Evolutionary conservation across 306 rosid species (phyloP).

Genomic region (Begonia masoniana): DNA sequence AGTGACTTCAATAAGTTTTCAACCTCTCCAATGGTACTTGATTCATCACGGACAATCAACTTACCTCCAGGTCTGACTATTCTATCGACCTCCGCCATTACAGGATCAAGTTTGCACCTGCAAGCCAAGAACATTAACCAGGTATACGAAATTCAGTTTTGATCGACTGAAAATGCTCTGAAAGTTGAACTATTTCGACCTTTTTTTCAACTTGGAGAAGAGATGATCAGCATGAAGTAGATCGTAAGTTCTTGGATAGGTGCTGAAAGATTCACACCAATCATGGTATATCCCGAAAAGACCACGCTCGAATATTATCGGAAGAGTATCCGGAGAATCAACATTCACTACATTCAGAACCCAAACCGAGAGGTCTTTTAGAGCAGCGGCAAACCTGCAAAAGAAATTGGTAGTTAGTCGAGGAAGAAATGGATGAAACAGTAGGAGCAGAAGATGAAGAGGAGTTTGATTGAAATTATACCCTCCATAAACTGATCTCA

Average conservation of each 20-base stretch:
- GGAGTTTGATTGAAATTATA: slow-evolving; percentile 4
- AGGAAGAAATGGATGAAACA: no score
- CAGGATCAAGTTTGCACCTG: slow-evolving; percentile 67
- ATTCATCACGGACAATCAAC: slow-evolving; percentile 64
- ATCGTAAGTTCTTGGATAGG: slow-evolving; percentile 82
- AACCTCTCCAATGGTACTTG: slow-evolving; percentile 51
- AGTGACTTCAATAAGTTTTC: slow-evolving; percentile 61
- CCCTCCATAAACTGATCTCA: slow-evolving; percentile 96
- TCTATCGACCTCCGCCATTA: slow-evolving; percentile 89
- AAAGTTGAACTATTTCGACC: slow-evolving; percentile 12
- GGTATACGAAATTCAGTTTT: no score
- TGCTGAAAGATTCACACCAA: slow-evolving; percentile 94
- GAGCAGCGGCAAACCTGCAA: slow-evolving; percentile 85
- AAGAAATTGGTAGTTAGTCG: no score
- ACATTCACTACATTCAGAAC: slow-evolving; percentile 77
- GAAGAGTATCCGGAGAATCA: slow-evolving; percentile 80
- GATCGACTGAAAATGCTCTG: no score
- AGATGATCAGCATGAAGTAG: slow-evolving; percentile 83
- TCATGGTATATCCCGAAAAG: slow-evolving; percentile 95
- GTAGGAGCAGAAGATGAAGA: no score
- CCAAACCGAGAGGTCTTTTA: slow-evolving; percentile 69
- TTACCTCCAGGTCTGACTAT: slow-evolving; percentile 71
- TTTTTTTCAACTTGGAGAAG: slow-evolving; percentile 62
- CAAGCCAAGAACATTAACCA: neutral
- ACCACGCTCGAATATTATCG: slow-evolving; percentile 80